Base-by-base conservation (phyloP, 208 protist genomes). In the Tritrichomonas foetus region DNA sequence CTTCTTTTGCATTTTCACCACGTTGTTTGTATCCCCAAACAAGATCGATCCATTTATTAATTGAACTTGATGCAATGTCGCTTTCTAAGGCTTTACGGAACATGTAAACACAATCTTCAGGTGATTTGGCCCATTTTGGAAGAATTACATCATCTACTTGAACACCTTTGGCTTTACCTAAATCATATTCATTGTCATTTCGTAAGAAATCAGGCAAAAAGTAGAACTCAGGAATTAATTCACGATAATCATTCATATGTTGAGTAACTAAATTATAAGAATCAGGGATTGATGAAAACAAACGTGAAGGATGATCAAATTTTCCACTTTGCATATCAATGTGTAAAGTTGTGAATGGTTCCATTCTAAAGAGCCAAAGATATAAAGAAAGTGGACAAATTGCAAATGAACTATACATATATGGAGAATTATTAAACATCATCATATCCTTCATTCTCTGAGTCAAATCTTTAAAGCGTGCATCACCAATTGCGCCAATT, bases 361-460 rank as follows among this genome's bases (percentile, higher is more conserved):
- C 94, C 39, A 95, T 66, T n/a, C 94, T 5, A 30, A 95, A 47
- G 0, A 95, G 47, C 69, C 66, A 95, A 47, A 95, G 92, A 74
- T 93, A 69, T 13, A 94, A 47, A 50, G 98, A 97, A 11, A 97
- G 97, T 30, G 98, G 96, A 3, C 97, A 98, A 84, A 97, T 98
- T 95, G 99, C 99, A 96, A 99, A 98, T 39, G 98, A 98, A 93
- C 98, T 99, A 96, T 99, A 99, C 94, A 99, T 97, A 93, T 98
- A 99, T 27, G 98, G 97, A n/a, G 98, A 96, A 93, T 47, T 57
- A 0, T 36, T 30, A 57, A 64, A 69, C 22, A 74, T n/a, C 9
- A 44, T 20, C 9, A 94, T 78, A 49, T 41, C n/a, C 3, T 84
- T 41, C 9, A 92, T 27, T 84, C 94, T 93, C 27, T 95, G 93